A percentile compares a stretch with the other conserved stretches of the same genome.
Evolutionary conservation across 148 eudicot genomes (phyloP).

Genomic region (Silene conica): DNA sequence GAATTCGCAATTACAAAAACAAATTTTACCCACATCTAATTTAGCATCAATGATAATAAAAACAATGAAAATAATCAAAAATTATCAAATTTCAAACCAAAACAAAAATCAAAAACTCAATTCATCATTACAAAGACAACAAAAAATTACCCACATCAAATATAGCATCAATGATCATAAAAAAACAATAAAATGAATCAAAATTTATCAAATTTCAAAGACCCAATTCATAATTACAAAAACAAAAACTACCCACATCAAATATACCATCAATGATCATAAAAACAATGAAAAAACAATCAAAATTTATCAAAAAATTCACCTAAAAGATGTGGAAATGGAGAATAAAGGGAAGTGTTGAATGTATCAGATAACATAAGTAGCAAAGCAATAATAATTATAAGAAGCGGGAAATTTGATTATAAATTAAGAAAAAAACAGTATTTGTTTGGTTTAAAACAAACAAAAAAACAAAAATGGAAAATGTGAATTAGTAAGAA

Average conservation of each 20-base stretch:
- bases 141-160: neutral
- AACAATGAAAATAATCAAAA: no score
- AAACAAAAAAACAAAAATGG: neutral
- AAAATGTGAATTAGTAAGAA: neutral
- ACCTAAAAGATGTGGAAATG: neutral
- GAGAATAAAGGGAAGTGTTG: neutral
- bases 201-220: neutral
- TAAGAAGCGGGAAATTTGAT: constrained; percentile 3
- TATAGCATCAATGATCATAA: neutral
- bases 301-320: neutral
- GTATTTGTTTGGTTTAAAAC: neutral
- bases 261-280: neutral
- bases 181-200: neutral
- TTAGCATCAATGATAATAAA: no score
- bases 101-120: no score
- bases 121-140: neutral
- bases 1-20: neutral
- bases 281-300: neutral
- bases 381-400: neutral
- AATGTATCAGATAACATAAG: neutral
- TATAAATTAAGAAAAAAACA: neutral
- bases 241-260: neutral
- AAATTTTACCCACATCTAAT: no score
- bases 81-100: no score
- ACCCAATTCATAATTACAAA: neutral